phyloP scores from a whole-genome alignment of 2,329 filamentous ascomycete genomes.

The Fusarium pseudoanthophilum region DNA sequence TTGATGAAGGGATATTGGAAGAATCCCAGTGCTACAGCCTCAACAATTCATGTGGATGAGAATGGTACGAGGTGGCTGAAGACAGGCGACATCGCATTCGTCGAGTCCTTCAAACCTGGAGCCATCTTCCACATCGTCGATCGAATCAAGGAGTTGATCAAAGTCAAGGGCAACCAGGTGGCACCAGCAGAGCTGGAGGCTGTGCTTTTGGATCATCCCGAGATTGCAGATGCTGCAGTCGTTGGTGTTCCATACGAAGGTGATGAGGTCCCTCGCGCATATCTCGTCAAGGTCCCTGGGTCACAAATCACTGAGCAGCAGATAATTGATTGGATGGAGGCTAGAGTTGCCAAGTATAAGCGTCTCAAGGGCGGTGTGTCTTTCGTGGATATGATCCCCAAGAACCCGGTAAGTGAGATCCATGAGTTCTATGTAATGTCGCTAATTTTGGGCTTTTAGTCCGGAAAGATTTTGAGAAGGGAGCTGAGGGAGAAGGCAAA shows the following conservation, averaged over 20 bases:
- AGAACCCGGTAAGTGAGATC: constrained; percentile 63
- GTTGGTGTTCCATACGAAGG: constrained; percentile 53
- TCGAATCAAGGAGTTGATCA: constrained; percentile 72
- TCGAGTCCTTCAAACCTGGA: constrained; percentile 65
- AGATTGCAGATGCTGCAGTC: constrained; percentile 78
- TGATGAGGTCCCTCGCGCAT: constrained; percentile 71
- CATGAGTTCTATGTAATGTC: no score
- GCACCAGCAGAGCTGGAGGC: constrained; percentile 81
- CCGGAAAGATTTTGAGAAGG: constrained; percentile 25
- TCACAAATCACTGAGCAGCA: constrained; percentile 59
- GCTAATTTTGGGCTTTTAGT: neutral
- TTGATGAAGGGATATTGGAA: constrained; percentile 82
- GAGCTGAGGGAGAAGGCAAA: constrained; percentile 25
- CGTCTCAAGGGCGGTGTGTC: constrained; percentile 69
- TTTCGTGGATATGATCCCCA: constrained; percentile 73
- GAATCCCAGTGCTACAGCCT: constrained; percentile 73
- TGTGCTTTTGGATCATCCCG: constrained; percentile 74
- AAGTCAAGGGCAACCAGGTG: constrained; percentile 77
- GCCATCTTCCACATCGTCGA: constrained; percentile 72
- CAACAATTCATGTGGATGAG: constrained; percentile 60
- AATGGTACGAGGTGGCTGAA: constrained; percentile 72
- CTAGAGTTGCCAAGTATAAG: constrained; percentile 74
- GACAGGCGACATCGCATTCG: constrained; percentile 78
- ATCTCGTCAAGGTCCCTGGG: constrained; percentile 61
- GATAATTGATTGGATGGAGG: constrained; percentile 64